phyloP scores from a whole-genome alignment of 129 eudicot species.

The sunflower (Helianthus annuus) region HanXRQr2.0-SUNRISE NC_035440.2:71713939-71714438 shows the following conservation, averaged over 20 bases:
- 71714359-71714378: slow-evolving; percentile 97
- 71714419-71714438: slow-evolving; percentile 59
- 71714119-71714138: neutral
- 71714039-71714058: neutral
- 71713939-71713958: neutral
- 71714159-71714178: no score
- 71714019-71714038: neutral
- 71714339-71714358: slow-evolving; percentile 95
- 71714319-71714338: slow-evolving; percentile 76
- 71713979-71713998: neutral
- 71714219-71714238: neutral
- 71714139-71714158: no score
- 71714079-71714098: neutral
- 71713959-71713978: neutral
- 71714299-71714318: slow-evolving; percentile 80
- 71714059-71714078: neutral
- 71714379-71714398: slow-evolving; percentile 78
- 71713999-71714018: neutral
- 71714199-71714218: neutral
- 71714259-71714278: neutral
- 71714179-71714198: neutral
- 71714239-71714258: neutral
- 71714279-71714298: slow-evolving; percentile 77
- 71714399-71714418: slow-evolving; percentile 61
- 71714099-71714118: neutral